Percentiles rank a stretch among this genome's conserved stretches.
phyloP scores from a whole-genome alignment of 768 basidiomycete species.

The Ephemerocybe angulata region DNA sequence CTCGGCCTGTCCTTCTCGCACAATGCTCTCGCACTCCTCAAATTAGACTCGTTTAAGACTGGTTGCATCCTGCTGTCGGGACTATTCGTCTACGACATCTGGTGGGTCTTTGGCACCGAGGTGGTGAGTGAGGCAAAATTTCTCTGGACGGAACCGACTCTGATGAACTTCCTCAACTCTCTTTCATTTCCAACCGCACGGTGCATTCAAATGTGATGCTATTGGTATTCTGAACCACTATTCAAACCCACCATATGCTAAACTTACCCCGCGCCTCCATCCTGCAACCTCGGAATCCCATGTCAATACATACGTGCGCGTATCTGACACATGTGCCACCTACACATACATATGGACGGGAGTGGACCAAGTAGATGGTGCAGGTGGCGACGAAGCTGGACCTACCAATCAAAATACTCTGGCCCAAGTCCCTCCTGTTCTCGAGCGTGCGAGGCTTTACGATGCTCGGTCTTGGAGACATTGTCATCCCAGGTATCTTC shows the following conservation, averaged over 20 bases:
- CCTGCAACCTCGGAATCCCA: not conserved
- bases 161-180: not conserved
- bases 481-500: slow-evolving; percentile 65
- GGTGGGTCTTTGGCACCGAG: slow-evolving; percentile 89
- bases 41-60: slow-evolving; percentile 86
- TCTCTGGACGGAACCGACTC: not conserved
- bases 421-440: slow-evolving; percentile 65
- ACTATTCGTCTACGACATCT: slow-evolving; percentile 90
- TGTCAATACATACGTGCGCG: not conserved
- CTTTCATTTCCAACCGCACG: not conserved
- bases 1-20: slow-evolving; percentile 75
- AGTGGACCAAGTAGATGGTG: slow-evolving; percentile 66
- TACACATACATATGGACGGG: not conserved
- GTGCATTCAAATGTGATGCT: not conserved
- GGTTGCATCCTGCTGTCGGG: slow-evolving; percentile 79
- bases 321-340: slow-evolving; percentile 1
- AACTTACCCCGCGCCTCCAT: too few species aligned
- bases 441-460: slow-evolving; percentile 59
- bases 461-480: slow-evolving; percentile 91
- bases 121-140: slow-evolving; percentile 52
- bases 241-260: too few species aligned
- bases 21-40: slow-evolving; percentile 74
- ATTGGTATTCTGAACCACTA: too few species aligned
- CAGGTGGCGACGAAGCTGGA: slow-evolving; percentile 88
- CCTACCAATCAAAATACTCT: slow-evolving; percentile 89